Percentiles rank a stretch among this genome's conserved stretches.
These are phyloP conservation scores for Populus simonii DNA, from an alignment of 345 rosid genomes.

Conservation along the genomic window DNA sequence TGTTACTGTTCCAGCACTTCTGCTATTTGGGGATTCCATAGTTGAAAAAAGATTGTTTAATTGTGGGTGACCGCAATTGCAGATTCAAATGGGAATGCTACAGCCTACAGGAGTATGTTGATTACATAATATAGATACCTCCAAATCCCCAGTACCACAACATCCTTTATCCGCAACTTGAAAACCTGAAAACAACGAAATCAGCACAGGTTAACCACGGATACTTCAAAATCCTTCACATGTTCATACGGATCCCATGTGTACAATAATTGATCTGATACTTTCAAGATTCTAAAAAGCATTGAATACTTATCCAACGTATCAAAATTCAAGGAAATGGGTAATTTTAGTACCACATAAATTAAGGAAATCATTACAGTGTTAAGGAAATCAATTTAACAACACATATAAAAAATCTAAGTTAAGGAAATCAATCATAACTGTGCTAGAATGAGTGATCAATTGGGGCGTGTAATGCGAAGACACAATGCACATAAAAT, in stretches of 20 bases:
- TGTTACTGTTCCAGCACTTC: constrained; percentile 38
- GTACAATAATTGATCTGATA: background rate
- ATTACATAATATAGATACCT: constrained; percentile 29
- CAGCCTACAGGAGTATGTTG: background rate
- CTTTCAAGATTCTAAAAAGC: background rate
- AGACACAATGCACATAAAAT: too few relatives aligned
- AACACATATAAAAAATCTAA: too few relatives aligned
- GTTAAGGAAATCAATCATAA: too few relatives aligned
- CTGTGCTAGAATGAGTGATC: too few relatives aligned
- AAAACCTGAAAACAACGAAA: constrained; percentile 33
- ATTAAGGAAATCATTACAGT: too few relatives aligned
- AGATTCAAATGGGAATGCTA: too few relatives aligned
- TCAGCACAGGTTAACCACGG: background rate
- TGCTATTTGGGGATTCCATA: constrained; percentile 64
- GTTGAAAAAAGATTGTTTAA: constrained; percentile 21
- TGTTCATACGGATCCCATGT: background rate
- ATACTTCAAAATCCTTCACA: background rate
- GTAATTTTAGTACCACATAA: constrained; percentile 36
- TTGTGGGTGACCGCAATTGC: too few relatives aligned
- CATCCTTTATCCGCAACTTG: constrained; percentile 39
- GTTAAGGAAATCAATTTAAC: too few relatives aligned
- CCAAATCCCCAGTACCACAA: constrained; percentile 39
- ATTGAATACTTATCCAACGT: background rate
- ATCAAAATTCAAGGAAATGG: background rate
- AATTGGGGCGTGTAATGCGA: too few relatives aligned